A percentile compares a stretch with the other conserved stretches of the same genome.
Conservation (phyloP, 352 stramenopile genomes). For the Paralagenidium karlingii region DNA sequence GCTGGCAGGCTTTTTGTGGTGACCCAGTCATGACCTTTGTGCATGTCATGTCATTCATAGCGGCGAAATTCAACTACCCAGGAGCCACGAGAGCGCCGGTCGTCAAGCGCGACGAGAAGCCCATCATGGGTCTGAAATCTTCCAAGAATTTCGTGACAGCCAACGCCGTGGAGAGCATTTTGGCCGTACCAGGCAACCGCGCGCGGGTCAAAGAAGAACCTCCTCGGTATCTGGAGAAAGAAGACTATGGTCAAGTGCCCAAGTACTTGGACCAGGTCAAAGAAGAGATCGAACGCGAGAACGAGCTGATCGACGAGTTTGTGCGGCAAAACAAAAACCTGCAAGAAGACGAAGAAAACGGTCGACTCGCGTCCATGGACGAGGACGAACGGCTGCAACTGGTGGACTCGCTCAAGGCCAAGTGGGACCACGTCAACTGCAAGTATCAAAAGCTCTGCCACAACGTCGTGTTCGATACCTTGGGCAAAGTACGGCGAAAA, state of each 20-base stretch:
- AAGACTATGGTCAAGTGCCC: conserved; percentile 89
- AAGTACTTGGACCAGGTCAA: conserved; percentile 87
- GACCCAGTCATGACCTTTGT: conserved; percentile 3
- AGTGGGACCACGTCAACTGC: conserved; percentile 89
- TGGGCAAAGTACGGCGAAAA: conserved; percentile 88
- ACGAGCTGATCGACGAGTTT: conserved; percentile 88
- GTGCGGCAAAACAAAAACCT: conserved; percentile 83
- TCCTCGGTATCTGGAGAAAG: conserved; percentile 76
- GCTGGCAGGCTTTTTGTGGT: conserved; percentile 11
- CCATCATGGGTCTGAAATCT: conserved; percentile 86
- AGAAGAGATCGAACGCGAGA: conserved; percentile 87
- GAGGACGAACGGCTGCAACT: conserved; percentile 75
- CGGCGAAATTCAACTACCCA: conserved; percentile 53
- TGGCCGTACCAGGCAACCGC: conserved; percentile 53
- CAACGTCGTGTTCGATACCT: conserved; percentile 87
- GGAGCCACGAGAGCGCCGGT: conserved; percentile 51
- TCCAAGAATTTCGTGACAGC: conserved; percentile 89
- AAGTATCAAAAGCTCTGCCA: conserved; percentile 94
- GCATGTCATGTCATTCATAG: conserved; percentile 17
- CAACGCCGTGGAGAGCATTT: conserved; percentile 89
- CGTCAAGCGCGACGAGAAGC: conserved; percentile 79
- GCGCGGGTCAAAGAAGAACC: conserved; percentile 41
- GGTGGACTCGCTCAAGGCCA: conserved; percentile 84
- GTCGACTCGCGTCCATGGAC: conserved; percentile 53
- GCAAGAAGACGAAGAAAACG: conserved; percentile 51